Conservation (phyloP, 1,284 basidiomycete species). For the Ceratobasidium sp. region DNA sequence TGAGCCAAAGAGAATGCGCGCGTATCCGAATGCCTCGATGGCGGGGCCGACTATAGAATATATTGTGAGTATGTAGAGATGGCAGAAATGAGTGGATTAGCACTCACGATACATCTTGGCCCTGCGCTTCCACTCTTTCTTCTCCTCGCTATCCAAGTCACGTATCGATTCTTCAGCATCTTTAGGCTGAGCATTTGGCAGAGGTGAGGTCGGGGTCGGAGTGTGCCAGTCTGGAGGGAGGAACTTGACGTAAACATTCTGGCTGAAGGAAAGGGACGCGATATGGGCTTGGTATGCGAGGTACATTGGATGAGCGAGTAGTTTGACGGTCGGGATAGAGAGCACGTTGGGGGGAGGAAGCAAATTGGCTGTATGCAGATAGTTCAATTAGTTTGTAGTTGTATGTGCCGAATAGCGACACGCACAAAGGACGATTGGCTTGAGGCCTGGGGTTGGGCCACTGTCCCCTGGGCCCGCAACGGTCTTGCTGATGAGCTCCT, state of each 20-base stretch:
- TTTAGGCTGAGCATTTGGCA: conserved; percentile 23
- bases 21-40: conserved; percentile 70
- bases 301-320: conserved; percentile 80
- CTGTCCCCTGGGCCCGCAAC: conserved; percentile 54
- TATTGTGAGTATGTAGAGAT: neutral
- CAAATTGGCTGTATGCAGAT: conserved; percentile 69
- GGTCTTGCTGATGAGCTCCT: conserved; percentile 75
- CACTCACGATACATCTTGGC: conserved; percentile 90
- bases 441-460: conserved; percentile 23
- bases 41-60: conserved; percentile 72
- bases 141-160: conserved; percentile 63
- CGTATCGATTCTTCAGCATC: conserved; percentile 52
- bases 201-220: conserved; percentile 66
- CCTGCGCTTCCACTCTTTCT: conserved; percentile 79
- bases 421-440: conserved; percentile 77
- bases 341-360: conserved; percentile 85
- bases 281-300: conserved; percentile 76
- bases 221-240: conserved; percentile 80
- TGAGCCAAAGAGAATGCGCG: conserved; percentile 67
- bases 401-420: conserved; percentile 48
- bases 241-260: conserved; percentile 79
- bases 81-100: neutral
- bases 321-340: conserved; percentile 74
- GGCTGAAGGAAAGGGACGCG: conserved; percentile 79
- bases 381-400: conserved; percentile 42